Base-by-base conservation (phyloP, 2,329 filamentous ascomycete species). In the Fusarium foetens region DNA sequence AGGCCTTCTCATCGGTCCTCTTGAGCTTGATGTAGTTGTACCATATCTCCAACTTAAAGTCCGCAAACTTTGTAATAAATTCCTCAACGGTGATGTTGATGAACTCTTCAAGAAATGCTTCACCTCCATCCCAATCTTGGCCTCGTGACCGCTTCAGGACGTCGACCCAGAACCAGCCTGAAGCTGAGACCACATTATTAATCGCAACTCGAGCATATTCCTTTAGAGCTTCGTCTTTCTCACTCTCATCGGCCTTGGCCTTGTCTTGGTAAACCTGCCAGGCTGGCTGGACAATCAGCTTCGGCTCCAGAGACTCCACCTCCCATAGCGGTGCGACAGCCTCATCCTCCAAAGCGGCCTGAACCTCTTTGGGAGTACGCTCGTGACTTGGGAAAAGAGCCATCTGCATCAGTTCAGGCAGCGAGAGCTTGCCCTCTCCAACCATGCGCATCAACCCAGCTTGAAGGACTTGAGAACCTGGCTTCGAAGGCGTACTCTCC, bases 21-120 rank as follows among this genome's bases (percentile, higher is more conserved):
- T 27, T 61, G 0, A 67, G 51, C 6, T 25, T 57, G 3, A 62
- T 4, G 8, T 68, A 52, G 6, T 61, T 67, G 2, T 60, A 67
- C 66, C 63, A 68, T 36, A 68, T 67, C 21, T 67, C 49, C 23
- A 39, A 31, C 27, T 67, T 68, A 0, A 57, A 66, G n/a, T 48
- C 43, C 0, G 38, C 17, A 36, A 45, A 29, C 17, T 53, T 68
- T 1, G 42, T 27, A 0, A 68, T 23, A 46, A 55, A 62, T 21
- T 68, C 51, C 0, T 62, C 49, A 6, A 67, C 38, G 0, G 63
- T 8, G 2, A 31, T 51, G 0, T 29, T 17, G 14, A 43, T 45
- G 9, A 68, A 57, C 0, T 57, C 33, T 1, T 62, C 33, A 0
- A 68, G 17, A n/a, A 61, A 68, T 8, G 38, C 43, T 2, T 57